Evolutionary conservation across 2,329 filamentous ascomycete genomes (phyloP).

Genomic region (Colletotrichum cuscutae): DNA sequence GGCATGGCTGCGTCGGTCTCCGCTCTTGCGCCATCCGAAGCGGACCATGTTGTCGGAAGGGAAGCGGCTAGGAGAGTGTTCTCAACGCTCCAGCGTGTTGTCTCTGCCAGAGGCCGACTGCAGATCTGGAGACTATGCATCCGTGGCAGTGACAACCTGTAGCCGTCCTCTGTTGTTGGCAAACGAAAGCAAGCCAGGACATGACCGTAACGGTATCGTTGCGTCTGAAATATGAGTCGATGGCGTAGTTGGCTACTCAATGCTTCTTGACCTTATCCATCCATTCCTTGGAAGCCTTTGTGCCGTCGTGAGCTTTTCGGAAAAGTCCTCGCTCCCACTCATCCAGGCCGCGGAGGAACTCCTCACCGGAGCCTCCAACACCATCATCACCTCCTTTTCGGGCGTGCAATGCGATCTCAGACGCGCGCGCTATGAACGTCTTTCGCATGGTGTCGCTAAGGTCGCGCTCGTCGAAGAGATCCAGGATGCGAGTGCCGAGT

Average conservation of each 20-base stretch:
- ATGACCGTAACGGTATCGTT: neutral
- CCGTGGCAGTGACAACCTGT: neutral
- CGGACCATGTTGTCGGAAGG: neutral
- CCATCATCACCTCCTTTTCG: constrained; percentile 80
- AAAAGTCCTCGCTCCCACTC: constrained; percentile 88
- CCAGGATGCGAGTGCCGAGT: constrained; percentile 85
- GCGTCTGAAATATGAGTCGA: neutral
- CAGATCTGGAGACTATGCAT: neutral
- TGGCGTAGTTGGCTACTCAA: constrained; percentile 37
- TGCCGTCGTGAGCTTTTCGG: constrained; percentile 77
- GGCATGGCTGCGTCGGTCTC: neutral
- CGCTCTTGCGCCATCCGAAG: neutral
- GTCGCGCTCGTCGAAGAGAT: constrained; percentile 84
- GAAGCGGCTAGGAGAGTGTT: neutral
- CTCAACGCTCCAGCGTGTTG: neutral
- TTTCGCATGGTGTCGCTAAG: constrained; percentile 80
- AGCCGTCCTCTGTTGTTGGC: neutral
- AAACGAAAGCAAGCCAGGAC: neutral
- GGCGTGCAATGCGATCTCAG: constrained; percentile 88
- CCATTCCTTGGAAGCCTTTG: constrained; percentile 77
- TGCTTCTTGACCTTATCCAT: constrained; percentile 64
- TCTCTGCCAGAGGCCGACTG: neutral
- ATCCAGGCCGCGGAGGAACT: constrained; percentile 89
- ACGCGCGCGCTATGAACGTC: constrained; percentile 84
- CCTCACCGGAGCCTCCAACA: constrained; percentile 72